Percentiles rank a stretch among this genome's conserved stretches.
Evolutionary conservation across 306 rosid species (phyloP).

Genomic region (Lathyrus sativus): DNA sequence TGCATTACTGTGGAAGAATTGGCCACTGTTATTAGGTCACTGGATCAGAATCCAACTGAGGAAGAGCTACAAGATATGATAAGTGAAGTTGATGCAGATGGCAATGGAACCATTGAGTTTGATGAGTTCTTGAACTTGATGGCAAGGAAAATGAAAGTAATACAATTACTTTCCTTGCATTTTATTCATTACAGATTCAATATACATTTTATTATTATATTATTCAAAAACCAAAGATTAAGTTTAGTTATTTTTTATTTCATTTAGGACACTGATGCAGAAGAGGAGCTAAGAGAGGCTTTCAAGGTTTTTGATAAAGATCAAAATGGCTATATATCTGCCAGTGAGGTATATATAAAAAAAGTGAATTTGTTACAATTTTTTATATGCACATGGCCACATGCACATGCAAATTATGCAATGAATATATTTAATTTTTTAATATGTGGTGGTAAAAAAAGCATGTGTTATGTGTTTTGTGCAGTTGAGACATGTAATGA

Average conservation of each 20-base stretch:
- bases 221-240: conserved; percentile 14
- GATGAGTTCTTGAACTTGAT: conserved; percentile 82
- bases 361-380: neutral
- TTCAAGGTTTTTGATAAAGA: conserved; percentile 97
- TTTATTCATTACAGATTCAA: neutral
- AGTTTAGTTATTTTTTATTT: conserved; percentile 19
- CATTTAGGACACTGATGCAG: conserved; percentile 79
- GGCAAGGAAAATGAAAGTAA: conserved; percentile 91
- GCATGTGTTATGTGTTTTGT: neutral
- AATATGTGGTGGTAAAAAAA: neutral
- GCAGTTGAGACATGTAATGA: conserved; percentile 93
- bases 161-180: conserved; percentile 2
- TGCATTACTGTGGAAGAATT: conserved; percentile 95
- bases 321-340: conserved; percentile 93
- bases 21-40: conserved; percentile 86
- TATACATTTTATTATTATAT: conserved; percentile 1
- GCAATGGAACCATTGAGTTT: conserved; percentile 96
- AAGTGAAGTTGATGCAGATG: conserved; percentile 79
- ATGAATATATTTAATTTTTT: conserved; percentile 36
- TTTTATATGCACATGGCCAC: conserved; percentile 35
- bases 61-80: conserved; percentile 94
- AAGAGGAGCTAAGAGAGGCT: conserved; percentile 91
- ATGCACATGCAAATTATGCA: conserved; percentile 55
- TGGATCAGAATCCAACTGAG: conserved; percentile 95
- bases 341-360: conserved; percentile 66